A percentile compares a stretch with the other conserved stretches of the same genome.
These are phyloP conservation scores for Glycine latifolia DNA, from an alignment of 306 rosid genomes.

Conservation along the genomic window DNA sequence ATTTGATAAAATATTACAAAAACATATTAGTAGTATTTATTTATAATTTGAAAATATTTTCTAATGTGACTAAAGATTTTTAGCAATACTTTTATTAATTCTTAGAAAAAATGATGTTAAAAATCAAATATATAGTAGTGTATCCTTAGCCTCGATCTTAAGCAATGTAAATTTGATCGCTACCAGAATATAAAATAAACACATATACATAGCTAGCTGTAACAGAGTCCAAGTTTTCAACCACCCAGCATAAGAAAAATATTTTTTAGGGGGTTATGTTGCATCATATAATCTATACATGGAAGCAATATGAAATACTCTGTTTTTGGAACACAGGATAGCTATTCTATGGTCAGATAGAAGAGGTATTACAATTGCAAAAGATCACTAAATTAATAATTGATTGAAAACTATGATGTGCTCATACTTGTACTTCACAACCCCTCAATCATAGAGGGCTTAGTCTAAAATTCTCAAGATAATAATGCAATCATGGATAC, in stretches of 20 bases:
- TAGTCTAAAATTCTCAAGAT: constrained; percentile 43
- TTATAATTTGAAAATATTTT: too few relatives aligned
- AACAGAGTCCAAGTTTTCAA: constrained; percentile 38
- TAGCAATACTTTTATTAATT: too few relatives aligned
- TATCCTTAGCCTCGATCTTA: too few relatives aligned
- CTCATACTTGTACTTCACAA: constrained; percentile 30
- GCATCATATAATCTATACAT: constrained; percentile 22
- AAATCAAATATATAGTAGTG: too few relatives aligned
- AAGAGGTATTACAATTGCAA: constrained; percentile 42
- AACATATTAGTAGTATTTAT: too few relatives aligned
- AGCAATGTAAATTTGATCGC: too few relatives aligned
- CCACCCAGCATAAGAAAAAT: constrained; percentile 24
- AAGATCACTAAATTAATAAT: constrained; percentile 48
- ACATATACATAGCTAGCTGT: background rate
- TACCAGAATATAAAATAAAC: too few relatives aligned
- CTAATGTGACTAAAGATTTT: too few relatives aligned
- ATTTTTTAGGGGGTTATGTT: background rate
- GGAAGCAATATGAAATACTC: constrained; percentile 21
- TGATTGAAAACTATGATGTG: constrained; percentile 21
- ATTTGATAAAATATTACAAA: too few relatives aligned
- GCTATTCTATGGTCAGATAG: constrained; percentile 30
- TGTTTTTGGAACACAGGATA: constrained; percentile 38
- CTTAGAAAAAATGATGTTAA: too few relatives aligned
- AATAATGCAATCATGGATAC: constrained; percentile 48
- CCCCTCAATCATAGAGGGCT: constrained; percentile 48